Evolutionary conservation across 176 grass and related monocot species (phyloP), one percentile per base, ranked within the genome.

Genomic region (Raddia distichophylla): DNA sequence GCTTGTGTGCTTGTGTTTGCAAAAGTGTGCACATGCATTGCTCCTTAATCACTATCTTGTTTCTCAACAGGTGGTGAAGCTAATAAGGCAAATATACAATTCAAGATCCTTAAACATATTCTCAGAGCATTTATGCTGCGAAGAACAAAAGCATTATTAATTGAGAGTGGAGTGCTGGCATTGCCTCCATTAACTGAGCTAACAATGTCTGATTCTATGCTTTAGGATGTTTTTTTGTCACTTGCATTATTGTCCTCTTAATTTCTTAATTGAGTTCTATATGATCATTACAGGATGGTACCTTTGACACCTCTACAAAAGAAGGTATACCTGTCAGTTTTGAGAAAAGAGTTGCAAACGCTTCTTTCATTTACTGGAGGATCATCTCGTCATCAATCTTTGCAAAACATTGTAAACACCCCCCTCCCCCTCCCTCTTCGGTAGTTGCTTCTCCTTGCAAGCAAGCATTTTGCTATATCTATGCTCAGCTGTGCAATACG

Each of bases 121-220:
- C 62, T 98, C 73, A 90, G 65, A 75, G 95, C 92, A 87, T 94
- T 98, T 94, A 94, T 98, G 95, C 88, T 98, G 34, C 86, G 88
- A 50, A 76, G 92, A 56, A 98, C 95, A 83, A 98, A 98, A 89
- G 69, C 84, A 56, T 71, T 89, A 81, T 88, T 98, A 78, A 83
- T 98, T 50, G 50, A 93, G 84, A 91, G 70, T 40, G 92, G 95
- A 76, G 85, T 74, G 86, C 83, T 98, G 60, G 73, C 79, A 43
- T 77, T 98, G 74, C 92, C 95, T 87, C 86, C 90, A 74, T 81
- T 98, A 77, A 94, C 95, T 49, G 92, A 98, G 87, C 78, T 94
- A 63, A 94, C 95, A 82, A 90, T 94, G 95, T 98, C 74, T 83
- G 92, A 69, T 74, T 76, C 60, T 84, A 55, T 66, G 17, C 14